phyloP scores from a whole-genome alignment of 495 filamentous ascomycete genomes.

The Lasiosphaeria ovina region DNA sequence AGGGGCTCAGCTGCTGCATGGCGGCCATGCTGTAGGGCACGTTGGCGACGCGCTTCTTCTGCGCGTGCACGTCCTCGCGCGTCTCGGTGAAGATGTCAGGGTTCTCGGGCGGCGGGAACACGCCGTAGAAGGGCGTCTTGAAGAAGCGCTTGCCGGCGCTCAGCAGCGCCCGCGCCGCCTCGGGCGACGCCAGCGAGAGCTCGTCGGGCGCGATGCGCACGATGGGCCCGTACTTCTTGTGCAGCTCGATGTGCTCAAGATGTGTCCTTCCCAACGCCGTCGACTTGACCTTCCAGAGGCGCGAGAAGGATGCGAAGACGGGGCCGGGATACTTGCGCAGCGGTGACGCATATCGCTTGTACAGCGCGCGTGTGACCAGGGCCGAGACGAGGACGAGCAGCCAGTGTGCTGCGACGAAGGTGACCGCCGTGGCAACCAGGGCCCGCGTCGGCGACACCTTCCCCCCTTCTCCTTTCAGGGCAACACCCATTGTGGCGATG shows the following conservation, averaged over 20 bases:
- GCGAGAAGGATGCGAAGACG: constrained; percentile 46
- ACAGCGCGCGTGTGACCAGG: constrained; percentile 33
- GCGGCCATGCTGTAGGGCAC: constrained; percentile 54
- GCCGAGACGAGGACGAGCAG: constrained; percentile 29
- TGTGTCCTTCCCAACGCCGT: constrained; percentile 40
- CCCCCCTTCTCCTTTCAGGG: constrained; percentile 26
- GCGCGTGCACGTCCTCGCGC: constrained; percentile 52
- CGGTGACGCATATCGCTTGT: constrained; percentile 44
- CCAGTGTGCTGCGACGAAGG: constrained; percentile 38
- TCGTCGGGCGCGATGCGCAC: constrained; percentile 58
- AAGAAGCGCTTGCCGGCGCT: constrained; percentile 53
- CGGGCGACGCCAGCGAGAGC: constrained; percentile 52
- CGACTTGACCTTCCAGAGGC: constrained; percentile 46
- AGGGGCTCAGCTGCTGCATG: constrained; percentile 49
- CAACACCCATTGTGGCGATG: constrained; percentile 27
- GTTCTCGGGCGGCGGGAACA: constrained; percentile 56
- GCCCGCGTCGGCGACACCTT: constrained; percentile 29
- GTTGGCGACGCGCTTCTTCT: constrained; percentile 55
- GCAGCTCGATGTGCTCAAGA: constrained; percentile 46
- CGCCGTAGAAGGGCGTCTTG: constrained; percentile 55
- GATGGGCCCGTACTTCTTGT: constrained; percentile 53
- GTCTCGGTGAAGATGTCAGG: constrained; percentile 60
- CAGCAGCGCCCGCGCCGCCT: constrained; percentile 46
- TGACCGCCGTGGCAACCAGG: constrained; percentile 27
- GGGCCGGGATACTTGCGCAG: constrained; percentile 51